A percentile compares a stretch with the other conserved stretches of the same genome.
phyloP scores from a whole-genome alignment of 2,329 filamentous ascomycete species.

The Paecilomyces sp. region DNA sequence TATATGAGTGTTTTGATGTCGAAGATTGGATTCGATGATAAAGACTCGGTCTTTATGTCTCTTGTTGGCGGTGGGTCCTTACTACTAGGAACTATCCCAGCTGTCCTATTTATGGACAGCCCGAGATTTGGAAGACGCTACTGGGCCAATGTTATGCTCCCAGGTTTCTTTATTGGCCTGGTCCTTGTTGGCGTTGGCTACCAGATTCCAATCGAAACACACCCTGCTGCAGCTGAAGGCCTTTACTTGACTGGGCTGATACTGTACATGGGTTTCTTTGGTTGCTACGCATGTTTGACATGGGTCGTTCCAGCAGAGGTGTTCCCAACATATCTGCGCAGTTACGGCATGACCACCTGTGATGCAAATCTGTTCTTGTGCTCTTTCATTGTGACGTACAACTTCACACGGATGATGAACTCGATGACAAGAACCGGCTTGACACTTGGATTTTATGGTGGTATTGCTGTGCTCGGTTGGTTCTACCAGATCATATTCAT shows the following conservation, averaged over 20 bases:
- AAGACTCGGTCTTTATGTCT: conserved; percentile 65
- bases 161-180: conserved; percentile 64
- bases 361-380: conserved; percentile 63
- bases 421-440: conserved; percentile 62
- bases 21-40: conserved; percentile 58
- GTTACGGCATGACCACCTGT: conserved; percentile 66
- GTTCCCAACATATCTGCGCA: conserved; percentile 65
- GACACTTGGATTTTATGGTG: conserved; percentile 65
- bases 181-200: conserved; percentile 60
- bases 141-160: conserved; percentile 67
- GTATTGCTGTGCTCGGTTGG: conserved; percentile 63
- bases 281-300: conserved; percentile 57
- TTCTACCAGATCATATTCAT: conserved; percentile 69
- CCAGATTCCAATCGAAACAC: conserved; percentile 43
- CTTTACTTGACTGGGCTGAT: conserved; percentile 55
- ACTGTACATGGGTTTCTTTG: conserved; percentile 63
- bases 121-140: conserved; percentile 61
- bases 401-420: conserved; percentile 63
- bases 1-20: conserved; percentile 64
- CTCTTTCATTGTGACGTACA: conserved; percentile 68
- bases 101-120: conserved; percentile 61
- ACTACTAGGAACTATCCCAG: conserved; percentile 60
- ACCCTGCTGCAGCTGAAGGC: conserved; percentile 47
- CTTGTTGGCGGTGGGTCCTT: conserved; percentile 63
- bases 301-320: conserved; percentile 64